A percentile compares a stretch with the other conserved stretches of the same genome.
These are phyloP conservation scores for Fusarium veterinarium DNA, from an alignment of 2,329 filamentous ascomycete species.

Conservation along the genomic window DNA sequence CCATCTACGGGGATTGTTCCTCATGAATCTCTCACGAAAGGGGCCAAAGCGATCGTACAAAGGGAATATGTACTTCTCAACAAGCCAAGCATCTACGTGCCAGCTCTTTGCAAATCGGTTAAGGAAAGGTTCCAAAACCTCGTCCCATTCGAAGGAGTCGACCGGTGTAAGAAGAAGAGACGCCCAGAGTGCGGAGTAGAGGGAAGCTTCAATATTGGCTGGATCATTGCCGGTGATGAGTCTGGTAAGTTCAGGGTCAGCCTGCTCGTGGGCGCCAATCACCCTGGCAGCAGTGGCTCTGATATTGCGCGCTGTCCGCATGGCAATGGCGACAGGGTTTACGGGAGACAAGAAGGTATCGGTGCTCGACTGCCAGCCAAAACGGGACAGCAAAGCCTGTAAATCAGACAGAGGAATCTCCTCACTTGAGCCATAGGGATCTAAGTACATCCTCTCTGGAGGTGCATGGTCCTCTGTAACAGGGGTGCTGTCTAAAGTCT, in stretches of 20 bases:
- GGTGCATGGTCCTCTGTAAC: slow-evolving; percentile 53
- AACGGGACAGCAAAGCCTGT: slow-evolving; percentile 65
- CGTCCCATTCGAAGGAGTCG: slow-evolving; percentile 64
- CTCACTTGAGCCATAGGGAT: slow-evolving; percentile 78
- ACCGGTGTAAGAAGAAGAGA: slow-evolving; percentile 66
- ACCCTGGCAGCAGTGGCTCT: slow-evolving; percentile 68
- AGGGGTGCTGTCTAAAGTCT: slow-evolving; percentile 67
- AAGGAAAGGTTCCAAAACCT: slow-evolving; percentile 73
- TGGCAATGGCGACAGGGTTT: slow-evolving; percentile 73
- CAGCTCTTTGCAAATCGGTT: slow-evolving; percentile 53
- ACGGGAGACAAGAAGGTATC: slow-evolving; percentile 72
- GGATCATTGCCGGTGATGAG: slow-evolving; percentile 50
- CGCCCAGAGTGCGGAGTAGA: slow-evolving; percentile 82
- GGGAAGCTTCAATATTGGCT: slow-evolving; percentile 65
- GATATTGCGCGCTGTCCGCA: slow-evolving; percentile 82
- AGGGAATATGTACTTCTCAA: slow-evolving; percentile 74
- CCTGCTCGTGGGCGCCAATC: slow-evolving; percentile 45
- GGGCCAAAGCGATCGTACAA: slow-evolving; percentile 63
- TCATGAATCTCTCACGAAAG: slow-evolving; percentile 43
- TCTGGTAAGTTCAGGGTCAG: slow-evolving; percentile 47
- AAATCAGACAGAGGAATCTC: slow-evolving; percentile 74
- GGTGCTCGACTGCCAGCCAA: slow-evolving; percentile 56
- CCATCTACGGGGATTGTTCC: slow-evolving; percentile 43
- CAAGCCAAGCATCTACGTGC: slow-evolving; percentile 76
- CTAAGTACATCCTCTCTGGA: slow-evolving; percentile 76